Evolutionary conservation across 352 stramenopile genomes (phyloP).

Genomic region (Phytophthora foliorum): DNA sequence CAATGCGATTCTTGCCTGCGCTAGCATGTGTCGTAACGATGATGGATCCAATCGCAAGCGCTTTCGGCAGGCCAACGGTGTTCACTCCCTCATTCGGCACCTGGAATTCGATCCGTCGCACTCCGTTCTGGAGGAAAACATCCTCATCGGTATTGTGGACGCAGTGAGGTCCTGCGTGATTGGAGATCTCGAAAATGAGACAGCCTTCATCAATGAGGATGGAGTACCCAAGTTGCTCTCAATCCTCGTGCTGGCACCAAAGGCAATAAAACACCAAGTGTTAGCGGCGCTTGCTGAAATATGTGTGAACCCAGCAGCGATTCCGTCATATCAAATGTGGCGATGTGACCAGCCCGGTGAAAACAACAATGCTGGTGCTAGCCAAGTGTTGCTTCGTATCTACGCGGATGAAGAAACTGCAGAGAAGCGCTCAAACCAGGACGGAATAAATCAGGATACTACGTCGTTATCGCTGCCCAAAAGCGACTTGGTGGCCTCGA

Average conservation of each 20-base stretch:
- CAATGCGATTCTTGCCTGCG: slow-evolving; percentile 67
- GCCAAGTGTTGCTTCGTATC: slow-evolving; percentile 71
- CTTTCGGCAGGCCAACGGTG: slow-evolving; percentile 61
- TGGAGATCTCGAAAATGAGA: slow-evolving; percentile 61
- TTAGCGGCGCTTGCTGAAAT: slow-evolving; percentile 75
- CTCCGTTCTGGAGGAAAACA: slow-evolving; percentile 72
- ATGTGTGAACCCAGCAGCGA: slow-evolving; percentile 75
- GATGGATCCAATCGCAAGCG: slow-evolving; percentile 56
- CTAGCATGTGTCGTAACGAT: slow-evolving; percentile 64
- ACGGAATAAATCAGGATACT: neutral
- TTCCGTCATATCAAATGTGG: slow-evolving; percentile 75
- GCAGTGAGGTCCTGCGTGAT: slow-evolving; percentile 74
- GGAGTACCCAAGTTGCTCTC: slow-evolving; percentile 70
- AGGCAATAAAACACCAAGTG: slow-evolving; percentile 68
- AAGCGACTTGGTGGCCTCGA: slow-evolving; percentile 34
- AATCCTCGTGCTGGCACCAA: slow-evolving; percentile 59
- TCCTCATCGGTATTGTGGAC: slow-evolving; percentile 72
- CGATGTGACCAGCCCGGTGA: slow-evolving; percentile 54
- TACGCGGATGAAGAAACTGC: slow-evolving; percentile 71
- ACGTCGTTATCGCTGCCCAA: slow-evolving; percentile 10
- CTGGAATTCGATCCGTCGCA: slow-evolving; percentile 63
- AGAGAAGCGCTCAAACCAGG: slow-evolving; percentile 28
- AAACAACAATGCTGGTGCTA: slow-evolving; percentile 63
- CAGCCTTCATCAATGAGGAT: slow-evolving; percentile 65
- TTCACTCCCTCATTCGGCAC: slow-evolving; percentile 50